Evolutionary conservation across 2,329 filamentous ascomycete genomes (phyloP).

Genomic region (Penicillium brasilianum): DNA sequence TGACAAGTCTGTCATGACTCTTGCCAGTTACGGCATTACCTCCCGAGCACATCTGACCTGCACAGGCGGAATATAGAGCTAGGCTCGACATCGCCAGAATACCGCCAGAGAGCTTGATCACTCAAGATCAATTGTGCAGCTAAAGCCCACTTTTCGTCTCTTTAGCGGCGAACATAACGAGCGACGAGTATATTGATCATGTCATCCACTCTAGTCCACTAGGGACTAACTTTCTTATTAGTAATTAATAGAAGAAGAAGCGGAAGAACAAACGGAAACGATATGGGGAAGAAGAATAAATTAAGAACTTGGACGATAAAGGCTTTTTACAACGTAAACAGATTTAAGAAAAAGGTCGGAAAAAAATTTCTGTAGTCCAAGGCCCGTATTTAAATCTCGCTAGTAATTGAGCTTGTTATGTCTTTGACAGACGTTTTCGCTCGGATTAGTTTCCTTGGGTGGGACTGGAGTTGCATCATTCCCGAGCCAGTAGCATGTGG

Average conservation of each 20-base stretch:
- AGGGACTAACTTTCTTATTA: not conserved
- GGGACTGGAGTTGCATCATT: constrained; percentile 18
- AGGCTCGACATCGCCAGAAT: not conserved
- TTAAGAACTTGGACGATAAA: not conserved
- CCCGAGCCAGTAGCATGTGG: not conserved
- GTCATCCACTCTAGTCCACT: not conserved
- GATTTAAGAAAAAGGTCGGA: not conserved
- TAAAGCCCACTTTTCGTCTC: not conserved
- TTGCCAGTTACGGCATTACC: not conserved
- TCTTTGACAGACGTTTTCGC: not conserved
- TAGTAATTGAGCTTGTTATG: not conserved
- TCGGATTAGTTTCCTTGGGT: constrained; percentile 26
- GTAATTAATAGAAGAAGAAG: constrained; percentile 4
- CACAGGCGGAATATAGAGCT: not conserved
- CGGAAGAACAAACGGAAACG: not conserved
- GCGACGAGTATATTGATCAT: not conserved
- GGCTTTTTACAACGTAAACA: not conserved
- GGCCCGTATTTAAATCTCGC: not conserved
- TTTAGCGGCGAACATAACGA: not conserved
- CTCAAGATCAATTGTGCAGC: not conserved
- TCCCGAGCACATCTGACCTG: not conserved
- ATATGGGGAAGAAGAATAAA: not conserved
- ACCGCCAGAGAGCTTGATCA: not conserved
- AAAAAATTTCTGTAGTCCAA: not conserved
- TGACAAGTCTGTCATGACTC: not conserved